Base-by-base conservation (phyloP, 129 eudicot genomes). In the Apium graveolens region DNA sequence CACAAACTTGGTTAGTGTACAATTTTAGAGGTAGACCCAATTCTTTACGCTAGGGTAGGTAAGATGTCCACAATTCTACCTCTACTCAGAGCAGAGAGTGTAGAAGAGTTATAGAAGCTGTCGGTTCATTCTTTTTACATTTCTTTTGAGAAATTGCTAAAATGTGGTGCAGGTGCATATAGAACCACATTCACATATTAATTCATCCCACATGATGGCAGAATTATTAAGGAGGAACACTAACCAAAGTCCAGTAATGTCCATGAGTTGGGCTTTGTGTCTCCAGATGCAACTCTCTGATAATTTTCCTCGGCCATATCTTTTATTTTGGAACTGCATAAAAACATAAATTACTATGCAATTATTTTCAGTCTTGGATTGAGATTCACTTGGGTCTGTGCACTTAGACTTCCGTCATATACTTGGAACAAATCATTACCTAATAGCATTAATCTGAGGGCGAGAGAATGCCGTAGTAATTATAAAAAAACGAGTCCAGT, bases 401-500 rank as follows among this genome's bases (percentile, higher is more conserved):
- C 48, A 32, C 31, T 18, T 71, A 39, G 26, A 5, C 13, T 3
- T 20, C 44, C 75, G 4, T 71, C 43, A 35, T 42, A 11, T 41
- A 73, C 18, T 27, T 13, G 62, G 46, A 77, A 43, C 10, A 41
- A 26, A 44, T 53, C 18, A 10, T 43, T 89, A 91, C 98, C 96
- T 83, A 63, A 95, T 88, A 53, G 98, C 98, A 44, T 87, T 92
- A 68, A 90, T 81, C 76, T 95, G 98, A 82, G 98, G 98, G 79
- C 91, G 85, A 81, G 97, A 95, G 83, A 83, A 95, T 82, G 97
- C 98, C 38, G 98, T 95, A 62, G 91, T 90, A 72, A 95, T 95
- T 81, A 95, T 90, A 78, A 95, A 95, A 80, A 95, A 91, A 60
- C 90, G 89, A 72, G 98, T 95, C 98, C 98, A 95, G 81, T 95